Evolutionary conservation across 208 protist species (phyloP), one percentile per base, ranked within the genome.

Genomic region (Acanthamoeba culbertsoni): DNA sequence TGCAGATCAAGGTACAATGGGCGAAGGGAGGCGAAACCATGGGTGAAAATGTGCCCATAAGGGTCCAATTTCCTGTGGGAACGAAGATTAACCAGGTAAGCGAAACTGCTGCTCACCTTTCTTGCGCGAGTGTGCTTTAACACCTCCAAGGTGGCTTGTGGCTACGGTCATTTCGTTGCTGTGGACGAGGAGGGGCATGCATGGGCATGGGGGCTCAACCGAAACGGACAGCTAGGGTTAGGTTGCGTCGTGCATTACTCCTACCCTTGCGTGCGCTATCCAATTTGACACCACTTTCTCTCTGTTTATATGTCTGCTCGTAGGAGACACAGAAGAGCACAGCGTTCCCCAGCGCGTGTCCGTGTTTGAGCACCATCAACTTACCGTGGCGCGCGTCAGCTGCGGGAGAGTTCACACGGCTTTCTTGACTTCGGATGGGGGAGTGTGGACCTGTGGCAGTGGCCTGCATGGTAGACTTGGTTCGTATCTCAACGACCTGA

Each of bases 141-240:
- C n/a, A n/a, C 37, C 10, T 10, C 3, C 16, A 8, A 89, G 53
- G 28, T 89, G 5, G n/a, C 20, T 12, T 57, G 51, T 26, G 79
- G 79, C 8, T 89, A 65, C 40, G 79, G 79, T 35, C 79, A 89
- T 28, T 31, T 89, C 2, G 51, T 89, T 43, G 48, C 79, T 4
- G 23, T 89, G 23, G 53, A 57, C 33, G 48, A 89, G 12, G 48
- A 89, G 1, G 79, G 79, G 28, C 12, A 42, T 23, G 79, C 53
- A 20, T 89, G 79, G 79, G 79, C 79, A 5, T 89, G 45, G 45
- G 79, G 79, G 0, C 53, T 89, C 35, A 89, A 89, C 53, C 33
- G 26, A 23, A 82, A 82, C 12, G 71, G 71, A 2, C 71, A 82
- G n/a, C 71, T 82, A 14, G 71, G 71, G 12, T 51, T 82, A 45